These are phyloP conservation scores for Xerophyta viscosa DNA, from an alignment of 106 monocot species.

Conservation along the genomic window DNA sequence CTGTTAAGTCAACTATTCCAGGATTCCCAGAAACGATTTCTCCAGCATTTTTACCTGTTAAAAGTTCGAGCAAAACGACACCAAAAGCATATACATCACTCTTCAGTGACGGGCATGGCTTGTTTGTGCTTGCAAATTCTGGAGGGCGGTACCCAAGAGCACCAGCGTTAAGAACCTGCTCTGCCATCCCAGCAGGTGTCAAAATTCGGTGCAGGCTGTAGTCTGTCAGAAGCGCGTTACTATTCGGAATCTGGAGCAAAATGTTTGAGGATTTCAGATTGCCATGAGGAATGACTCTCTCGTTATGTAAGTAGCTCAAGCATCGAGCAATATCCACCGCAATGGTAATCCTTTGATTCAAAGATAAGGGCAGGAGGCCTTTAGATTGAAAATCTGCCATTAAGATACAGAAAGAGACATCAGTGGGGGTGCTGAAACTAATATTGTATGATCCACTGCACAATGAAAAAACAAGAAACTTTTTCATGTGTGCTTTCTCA, in stretches of 20 bases:
- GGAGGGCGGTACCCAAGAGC: conserved; percentile 82
- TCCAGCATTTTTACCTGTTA: conserved; percentile 68
- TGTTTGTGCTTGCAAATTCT: conserved; percentile 61
- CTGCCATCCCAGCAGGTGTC: conserved; percentile 67
- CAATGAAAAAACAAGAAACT: too few species aligned
- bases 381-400: conserved; percentile 45
- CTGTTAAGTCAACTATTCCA: conserved; percentile 64
- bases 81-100: conserved; percentile 83
- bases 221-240: conserved; percentile 47
- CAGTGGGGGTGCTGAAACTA: too few species aligned
- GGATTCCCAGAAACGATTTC: conserved; percentile 63
- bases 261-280: conserved; percentile 79
- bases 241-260: conserved; percentile 21
- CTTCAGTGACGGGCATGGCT: conserved; percentile 75
- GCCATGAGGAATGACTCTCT: conserved; percentile 74
- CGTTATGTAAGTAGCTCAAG: conserved; percentile 62
- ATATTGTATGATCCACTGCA: too few species aligned
- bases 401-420: too few species aligned
- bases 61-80: conserved; percentile 65
- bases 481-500: too few species aligned
- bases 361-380: conserved; percentile 43
- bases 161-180: conserved; percentile 76
- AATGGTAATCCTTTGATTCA: conserved; percentile 33
- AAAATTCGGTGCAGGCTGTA: conserved; percentile 69
- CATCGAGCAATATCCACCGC: conserved; percentile 48